Conservation (phyloP, 208 protist species). For the Acanthamoeba lenticulata region DNA sequence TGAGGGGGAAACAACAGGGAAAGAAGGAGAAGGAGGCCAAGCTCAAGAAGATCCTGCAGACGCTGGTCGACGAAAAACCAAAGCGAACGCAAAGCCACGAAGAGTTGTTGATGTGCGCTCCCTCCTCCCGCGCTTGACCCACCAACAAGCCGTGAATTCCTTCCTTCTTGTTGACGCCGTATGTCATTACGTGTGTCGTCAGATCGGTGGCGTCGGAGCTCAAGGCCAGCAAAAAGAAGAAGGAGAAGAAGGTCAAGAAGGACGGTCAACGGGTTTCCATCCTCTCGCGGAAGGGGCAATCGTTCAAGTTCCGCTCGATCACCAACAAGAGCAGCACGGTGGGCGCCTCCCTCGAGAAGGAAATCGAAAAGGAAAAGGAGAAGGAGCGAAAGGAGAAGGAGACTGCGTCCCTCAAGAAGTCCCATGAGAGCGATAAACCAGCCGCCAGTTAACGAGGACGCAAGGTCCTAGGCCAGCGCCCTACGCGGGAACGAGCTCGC, state of each 20-base stretch:
- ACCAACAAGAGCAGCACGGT: conserved; percentile 43
- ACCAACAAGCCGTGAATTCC: neutral
- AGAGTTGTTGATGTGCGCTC: conserved; percentile 26
- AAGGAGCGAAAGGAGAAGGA: conserved; percentile 36
- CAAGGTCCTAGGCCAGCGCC: too few relatives aligned
- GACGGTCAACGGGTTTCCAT: neutral
- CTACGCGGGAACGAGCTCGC: neutral
- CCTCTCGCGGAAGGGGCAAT: neutral
- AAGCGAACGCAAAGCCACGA: conserved; percentile 37
- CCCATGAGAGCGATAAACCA: neutral
- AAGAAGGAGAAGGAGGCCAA: conserved; percentile 65
- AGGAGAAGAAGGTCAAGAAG: conserved; percentile 67
- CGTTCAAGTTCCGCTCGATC: conserved; percentile 50
- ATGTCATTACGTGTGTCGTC: neutral
- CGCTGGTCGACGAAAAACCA: conserved; percentile 24
- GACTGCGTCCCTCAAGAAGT: neutral
- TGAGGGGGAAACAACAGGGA: neutral
- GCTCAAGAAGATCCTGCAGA: conserved; percentile 53
- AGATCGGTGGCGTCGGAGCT: conserved; percentile 37
- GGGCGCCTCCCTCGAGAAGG: conserved; percentile 17
- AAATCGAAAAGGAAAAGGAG: conserved; percentile 36
- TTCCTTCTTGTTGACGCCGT: neutral
- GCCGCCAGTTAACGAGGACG: neutral
- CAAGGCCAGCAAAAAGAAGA: conserved; percentile 65
- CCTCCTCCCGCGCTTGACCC: neutral